Base-by-base conservation (phyloP, 352 stramenopile species). In the Phytopythium helicoides region DNA sequence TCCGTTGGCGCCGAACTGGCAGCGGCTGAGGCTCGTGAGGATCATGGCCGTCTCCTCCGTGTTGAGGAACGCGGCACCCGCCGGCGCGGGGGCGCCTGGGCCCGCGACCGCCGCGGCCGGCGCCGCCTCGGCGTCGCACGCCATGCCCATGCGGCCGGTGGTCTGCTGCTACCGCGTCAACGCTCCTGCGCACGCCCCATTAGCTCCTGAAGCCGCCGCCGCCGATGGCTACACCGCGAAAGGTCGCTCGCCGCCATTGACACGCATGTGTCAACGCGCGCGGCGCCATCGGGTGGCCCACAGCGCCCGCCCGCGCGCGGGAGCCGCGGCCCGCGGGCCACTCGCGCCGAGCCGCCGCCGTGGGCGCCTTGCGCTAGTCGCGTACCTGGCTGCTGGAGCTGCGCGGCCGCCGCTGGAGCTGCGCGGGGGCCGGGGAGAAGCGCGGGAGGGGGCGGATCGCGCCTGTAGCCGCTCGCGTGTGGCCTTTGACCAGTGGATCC, bases 41-140 rank as follows among this genome's bases (percentile, higher is more conserved):
- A 95, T 95, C 66, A 93, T 74, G 44, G 85, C 85, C 6, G 85
- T 93, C 68, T 93, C 85, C 47, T 95, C 82, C 14, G 85, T 82
- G 47, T 92, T 91, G 33, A 78, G 77, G 35, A 36, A 37, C 21
- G 15, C 34, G 34, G n/a, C 36, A 7, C 25, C 23, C 14, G 35
- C 35, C 41, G 47, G 60, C n/a, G 28, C 23, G 36, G 54, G 39
- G n/a, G 31, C 66, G 23, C 41, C 35, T 44, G 19, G 19, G 11
- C 34, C 31, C 11, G 35, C 42, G 34, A 45, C 28, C 22, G 25
- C 35, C 39, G 3, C 57, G 58, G 37, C 38, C 34, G 35, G 59
- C 41, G 52, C 52, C 23, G 69, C 72, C 62, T 88, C 73, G 41
- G 70, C 60, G 44, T 88, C 76, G 47, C 67, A 84, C 47, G 71